These are phyloP conservation scores for Groenewaldozyma sp. DNA, from an alignment of 1,139 yeast species.

Conservation along the genomic window DNA sequence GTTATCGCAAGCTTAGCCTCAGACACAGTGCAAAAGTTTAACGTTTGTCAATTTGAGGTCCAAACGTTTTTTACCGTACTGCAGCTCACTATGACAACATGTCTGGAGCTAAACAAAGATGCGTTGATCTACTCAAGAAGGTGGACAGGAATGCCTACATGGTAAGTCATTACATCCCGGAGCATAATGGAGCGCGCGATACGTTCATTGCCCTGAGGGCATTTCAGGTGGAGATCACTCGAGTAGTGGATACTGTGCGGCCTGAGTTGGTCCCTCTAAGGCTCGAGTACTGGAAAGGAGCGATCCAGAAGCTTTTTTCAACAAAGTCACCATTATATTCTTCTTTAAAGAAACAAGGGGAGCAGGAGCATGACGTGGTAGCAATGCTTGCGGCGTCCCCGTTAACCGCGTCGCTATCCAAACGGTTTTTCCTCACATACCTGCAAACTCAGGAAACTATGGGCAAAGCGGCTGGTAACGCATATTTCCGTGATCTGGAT, in stretches of 20 bases:
- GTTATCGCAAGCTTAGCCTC: too few relatives aligned
- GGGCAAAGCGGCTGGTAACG: conserved; percentile 29
- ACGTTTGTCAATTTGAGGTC: too few relatives aligned
- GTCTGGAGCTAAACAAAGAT: conserved; percentile 3
- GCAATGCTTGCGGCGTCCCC: conserved; percentile 17
- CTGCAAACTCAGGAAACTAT: conserved; percentile 49
- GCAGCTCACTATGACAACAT: too few relatives aligned
- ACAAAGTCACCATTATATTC: too few relatives aligned
- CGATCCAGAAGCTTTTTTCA: conserved; percentile 26
- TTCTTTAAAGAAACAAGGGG: background rate
- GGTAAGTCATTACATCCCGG: conserved; percentile 60
- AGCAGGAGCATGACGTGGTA: background rate
- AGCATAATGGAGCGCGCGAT: conserved; percentile 44
- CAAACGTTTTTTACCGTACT: too few relatives aligned
- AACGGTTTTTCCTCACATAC: conserved; percentile 50
- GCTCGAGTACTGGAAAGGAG: conserved; percentile 33
- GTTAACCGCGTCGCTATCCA: conserved; percentile 32
- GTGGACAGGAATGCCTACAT: conserved; percentile 63
- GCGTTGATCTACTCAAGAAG: conserved; percentile 25
- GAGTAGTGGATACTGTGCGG: conserved; percentile 44
- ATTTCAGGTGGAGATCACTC: conserved; percentile 59
- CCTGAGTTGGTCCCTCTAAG: conserved; percentile 30
- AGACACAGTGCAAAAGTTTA: too few relatives aligned
- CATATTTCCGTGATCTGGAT: conserved; percentile 43
- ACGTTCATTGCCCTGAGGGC: conserved; percentile 61